Base-by-base conservation (phyloP, 2,329 filamentous ascomycete species). In the Daldinia sp. region DNA sequence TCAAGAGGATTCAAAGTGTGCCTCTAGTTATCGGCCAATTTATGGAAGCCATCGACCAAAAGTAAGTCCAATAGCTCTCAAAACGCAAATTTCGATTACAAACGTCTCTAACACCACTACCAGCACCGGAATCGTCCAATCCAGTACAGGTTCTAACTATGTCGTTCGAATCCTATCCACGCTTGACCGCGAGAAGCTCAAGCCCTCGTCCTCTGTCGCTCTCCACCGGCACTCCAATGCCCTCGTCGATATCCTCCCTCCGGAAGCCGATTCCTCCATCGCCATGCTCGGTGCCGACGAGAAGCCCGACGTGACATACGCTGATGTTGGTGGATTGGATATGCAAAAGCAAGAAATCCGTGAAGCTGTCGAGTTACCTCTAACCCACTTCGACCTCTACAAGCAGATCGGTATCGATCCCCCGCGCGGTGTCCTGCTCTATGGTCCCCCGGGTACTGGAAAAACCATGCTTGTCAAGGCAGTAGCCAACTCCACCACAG, bases 281-380 rank as follows among this genome's bases (percentile, higher is more conserved):
- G 95, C 95, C 69, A 99, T 99, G 95, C 87, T 99, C 55, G 94
- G 94, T 64, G 86, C 90, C 59, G 92, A 97, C 75, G 95, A 99
- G 86, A 99, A 98, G 85, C 95, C 95, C 30, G 95, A 99, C 78
- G 92, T 99, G 63, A 96, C 94, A 41, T 99, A 99, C 74, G 94
- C 94, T 66, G 95, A 99, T 78, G 95, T 99, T 65, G 95, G 95
- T 83, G 95, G 95, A 49, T 81, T 98, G 69, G 95, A 99, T 74
- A 99, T 99, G 95, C 95, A 99, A 82, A 99, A 99, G 84, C 95
- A 99, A 81, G 95, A 99, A 80, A 99, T 99, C 69, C 87, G 95
- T 69, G 95, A 99, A 81, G 95, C 95, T 9, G 95, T 99, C 55
- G 95, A 99, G 83, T 84, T 99, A 68, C 95, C 95, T 30, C 84